Evolutionary conservation across 129 eudicot species (phyloP).

Genomic region (Flaveria sonorensis): DNA sequence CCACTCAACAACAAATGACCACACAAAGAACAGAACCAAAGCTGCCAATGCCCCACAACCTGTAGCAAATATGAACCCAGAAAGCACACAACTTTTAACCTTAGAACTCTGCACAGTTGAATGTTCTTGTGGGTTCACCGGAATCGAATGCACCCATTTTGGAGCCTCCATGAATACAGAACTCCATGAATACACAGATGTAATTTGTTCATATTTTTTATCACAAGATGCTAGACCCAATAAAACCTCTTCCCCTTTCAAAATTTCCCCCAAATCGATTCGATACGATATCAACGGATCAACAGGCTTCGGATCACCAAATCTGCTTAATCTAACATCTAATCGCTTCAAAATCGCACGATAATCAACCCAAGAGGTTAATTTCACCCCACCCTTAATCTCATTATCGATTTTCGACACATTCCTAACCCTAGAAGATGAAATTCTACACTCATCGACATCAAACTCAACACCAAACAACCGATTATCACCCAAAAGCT

Average conservation of each 20-base stretch:
- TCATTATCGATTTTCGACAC: conserved; percentile 39
- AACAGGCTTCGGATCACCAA: conserved; percentile 48
- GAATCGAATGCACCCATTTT: conserved; percentile 61
- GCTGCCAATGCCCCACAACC: conserved; percentile 69
- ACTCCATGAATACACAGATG: conserved; percentile 59
- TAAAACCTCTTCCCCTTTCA: conserved; percentile 54
- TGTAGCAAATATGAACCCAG: conserved; percentile 43
- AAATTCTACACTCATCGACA: conserved; percentile 46
- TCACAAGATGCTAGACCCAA: conserved; percentile 52
- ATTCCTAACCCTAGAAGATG: conserved; percentile 47
- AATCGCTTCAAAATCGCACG: conserved; percentile 58
- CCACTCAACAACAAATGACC: neutral
- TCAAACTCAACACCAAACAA: conserved; percentile 51
- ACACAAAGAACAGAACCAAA: conserved; percentile 36
- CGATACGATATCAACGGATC: conserved; percentile 47
- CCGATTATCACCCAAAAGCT: conserved; percentile 29
- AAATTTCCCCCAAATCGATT: conserved; percentile 53
- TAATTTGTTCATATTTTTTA: conserved; percentile 33
- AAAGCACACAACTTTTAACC: conserved; percentile 41
- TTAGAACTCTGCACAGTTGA: conserved; percentile 22
- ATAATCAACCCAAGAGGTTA: conserved; percentile 69
- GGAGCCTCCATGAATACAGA: conserved; percentile 49
- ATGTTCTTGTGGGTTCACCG: conserved; percentile 41
- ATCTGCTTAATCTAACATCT: conserved; percentile 60
- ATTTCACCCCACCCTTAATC: conserved; percentile 44